Conservation (phyloP, 73 alveolate genomes). For the Tetrahymena elliotti region DNA sequence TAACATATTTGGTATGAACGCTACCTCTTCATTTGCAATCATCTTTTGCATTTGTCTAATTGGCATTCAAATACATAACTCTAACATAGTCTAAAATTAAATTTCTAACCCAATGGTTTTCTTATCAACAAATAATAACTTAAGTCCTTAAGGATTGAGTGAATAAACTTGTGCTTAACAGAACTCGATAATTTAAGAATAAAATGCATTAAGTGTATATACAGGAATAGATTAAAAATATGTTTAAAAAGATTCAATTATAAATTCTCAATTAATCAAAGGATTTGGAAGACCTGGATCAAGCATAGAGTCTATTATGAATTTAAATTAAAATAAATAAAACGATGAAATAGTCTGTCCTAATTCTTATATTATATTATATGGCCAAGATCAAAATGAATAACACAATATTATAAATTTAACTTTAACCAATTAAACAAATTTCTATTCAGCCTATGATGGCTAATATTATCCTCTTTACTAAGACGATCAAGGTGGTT, state of each 20-base stretch:
- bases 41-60: neutral
- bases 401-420: neutral
- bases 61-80: neutral
- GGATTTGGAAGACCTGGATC: neutral
- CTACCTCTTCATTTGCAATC: neutral
- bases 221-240: neutral
- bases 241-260: too few species aligned
- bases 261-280: neutral
- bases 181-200: neutral
- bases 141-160: too few species aligned
- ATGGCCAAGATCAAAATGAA: neutral
- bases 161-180: neutral
- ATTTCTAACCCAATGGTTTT: neutral
- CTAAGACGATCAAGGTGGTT: neutral
- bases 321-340: neutral
- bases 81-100: neutral
- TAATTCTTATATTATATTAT: neutral
- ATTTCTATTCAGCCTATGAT: neutral
- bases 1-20: neutral
- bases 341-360: neutral
- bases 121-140: neutral
- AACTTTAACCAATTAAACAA: neutral
- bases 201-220: neutral
- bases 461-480: neutral
- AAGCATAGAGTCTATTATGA: neutral